Evolutionary conservation across 2,329 filamentous ascomycete genomes (phyloP).

Genomic region (Dactylellina sp.): DNA sequence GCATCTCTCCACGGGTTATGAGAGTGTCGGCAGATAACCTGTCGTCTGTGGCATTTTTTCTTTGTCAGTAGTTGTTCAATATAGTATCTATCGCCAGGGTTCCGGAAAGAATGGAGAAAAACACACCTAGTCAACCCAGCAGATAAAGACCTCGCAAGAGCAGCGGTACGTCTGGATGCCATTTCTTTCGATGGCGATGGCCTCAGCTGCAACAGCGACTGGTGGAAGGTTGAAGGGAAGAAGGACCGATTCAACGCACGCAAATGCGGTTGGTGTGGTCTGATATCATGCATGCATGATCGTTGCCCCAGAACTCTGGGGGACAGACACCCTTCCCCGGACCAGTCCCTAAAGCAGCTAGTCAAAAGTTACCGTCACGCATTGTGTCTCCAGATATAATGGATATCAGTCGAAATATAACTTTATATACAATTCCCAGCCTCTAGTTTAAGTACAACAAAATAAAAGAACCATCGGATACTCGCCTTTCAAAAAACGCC

Average conservation of each 20-base stretch:
- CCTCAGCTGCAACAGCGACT: conserved; percentile 8
- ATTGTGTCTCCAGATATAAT: too few relatives aligned
- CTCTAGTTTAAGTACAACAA: conserved; percentile 47
- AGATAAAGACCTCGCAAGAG: conserved; percentile 49
- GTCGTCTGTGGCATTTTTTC: conserved; percentile 4
- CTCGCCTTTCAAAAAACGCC: conserved; percentile 39
- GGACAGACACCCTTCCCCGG: conserved; percentile 12
- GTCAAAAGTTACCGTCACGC: conserved; percentile 4
- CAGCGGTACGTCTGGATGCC: conserved; percentile 50
- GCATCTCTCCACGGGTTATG: conserved; percentile 52
- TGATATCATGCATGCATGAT: conserved; percentile 54
- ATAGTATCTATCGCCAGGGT: too few relatives aligned
- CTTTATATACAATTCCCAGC: conserved; percentile 45
- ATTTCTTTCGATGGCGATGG: conserved; percentile 25
- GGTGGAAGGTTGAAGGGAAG: conserved; percentile 23
- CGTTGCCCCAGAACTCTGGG: conserved; percentile 19
- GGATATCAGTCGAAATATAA: conserved; percentile 10
- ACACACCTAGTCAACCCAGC: conserved; percentile 45
- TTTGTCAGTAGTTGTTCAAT: too few relatives aligned
- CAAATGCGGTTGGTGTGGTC: conserved; percentile 42
- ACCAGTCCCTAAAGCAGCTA: conserved; percentile 29
- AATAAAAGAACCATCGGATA: conserved; percentile 1
- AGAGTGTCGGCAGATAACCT: conserved; percentile 42
- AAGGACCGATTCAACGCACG: conserved; percentile 21
- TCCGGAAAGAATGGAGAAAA: conserved; percentile 7